These are phyloP conservation scores for Hypoxylon sp. DNA, from an alignment of 2,329 filamentous ascomycete species.

Conservation along the genomic window DNA sequence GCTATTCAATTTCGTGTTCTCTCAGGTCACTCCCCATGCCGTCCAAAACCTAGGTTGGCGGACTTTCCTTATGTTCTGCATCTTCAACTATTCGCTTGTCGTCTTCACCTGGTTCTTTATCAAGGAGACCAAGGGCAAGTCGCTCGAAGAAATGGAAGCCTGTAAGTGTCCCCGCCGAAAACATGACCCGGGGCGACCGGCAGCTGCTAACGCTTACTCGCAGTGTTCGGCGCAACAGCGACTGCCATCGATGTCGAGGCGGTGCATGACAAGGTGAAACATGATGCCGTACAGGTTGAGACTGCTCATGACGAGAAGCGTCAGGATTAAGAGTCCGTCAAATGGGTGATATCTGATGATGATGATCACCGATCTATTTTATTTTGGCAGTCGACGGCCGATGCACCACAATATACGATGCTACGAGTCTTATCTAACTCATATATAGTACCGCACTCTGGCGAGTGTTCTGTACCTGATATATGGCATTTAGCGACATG, in stretches of 20 bases:
- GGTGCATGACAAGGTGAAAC: conserved; percentile 17
- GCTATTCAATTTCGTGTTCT: conserved; percentile 67
- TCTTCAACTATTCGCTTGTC: conserved; percentile 33
- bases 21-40: conserved; percentile 64
- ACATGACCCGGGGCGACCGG: neutral
- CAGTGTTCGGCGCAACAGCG: conserved; percentile 32
- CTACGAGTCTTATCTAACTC: too few species aligned
- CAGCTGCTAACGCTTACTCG: conserved; percentile 7
- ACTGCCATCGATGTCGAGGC: conserved; percentile 43
- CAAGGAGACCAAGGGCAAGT: conserved; percentile 36
- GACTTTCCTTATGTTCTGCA: conserved; percentile 60
- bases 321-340: neutral
- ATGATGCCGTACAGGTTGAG: neutral
- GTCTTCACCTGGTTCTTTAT: conserved; percentile 29
- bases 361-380: too few species aligned
- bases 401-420: too few species aligned
- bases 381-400: too few species aligned
- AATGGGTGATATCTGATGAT: neutral
- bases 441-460: too few species aligned
- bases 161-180: conserved; percentile 10
- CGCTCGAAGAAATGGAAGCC: conserved; percentile 28
- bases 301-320: neutral
- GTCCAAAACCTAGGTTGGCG: conserved; percentile 63
- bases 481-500: too few species aligned
- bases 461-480: too few species aligned